Evolutionary conservation across 768 basidiomycete species (phyloP).

Genomic region (Xerocomellus amylosporus): DNA sequence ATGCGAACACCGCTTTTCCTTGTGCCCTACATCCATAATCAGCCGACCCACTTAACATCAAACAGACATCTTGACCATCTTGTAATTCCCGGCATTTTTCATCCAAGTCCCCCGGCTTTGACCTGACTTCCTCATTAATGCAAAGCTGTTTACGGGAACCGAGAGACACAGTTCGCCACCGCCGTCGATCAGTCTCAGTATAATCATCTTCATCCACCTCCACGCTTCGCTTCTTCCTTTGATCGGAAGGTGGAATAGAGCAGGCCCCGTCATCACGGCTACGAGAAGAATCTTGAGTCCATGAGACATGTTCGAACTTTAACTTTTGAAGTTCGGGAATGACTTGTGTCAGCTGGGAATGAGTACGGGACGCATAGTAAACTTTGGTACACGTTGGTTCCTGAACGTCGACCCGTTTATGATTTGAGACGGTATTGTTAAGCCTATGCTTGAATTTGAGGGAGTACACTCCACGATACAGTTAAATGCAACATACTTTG

Average conservation of each 20-base stretch:
- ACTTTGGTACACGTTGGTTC: constrained; percentile 76
- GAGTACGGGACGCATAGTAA: constrained; percentile 92
- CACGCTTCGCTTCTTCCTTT: constrained; percentile 20
- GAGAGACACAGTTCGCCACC: constrained; percentile 71
- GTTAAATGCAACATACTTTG: constrained; percentile 48
- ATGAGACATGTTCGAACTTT: constrained; percentile 41
- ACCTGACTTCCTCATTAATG: constrained; percentile 77
- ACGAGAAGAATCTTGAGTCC: constrained; percentile 14
- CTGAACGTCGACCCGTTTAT: constrained; percentile 20
- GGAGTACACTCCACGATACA: neutral
- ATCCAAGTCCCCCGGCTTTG: constrained; percentile 68
- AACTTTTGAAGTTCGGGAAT: constrained; percentile 80
- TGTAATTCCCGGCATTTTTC: constrained; percentile 84
- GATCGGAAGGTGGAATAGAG: neutral
- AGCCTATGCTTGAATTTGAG: constrained; percentile 17
- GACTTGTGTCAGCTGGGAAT: constrained; percentile 92
- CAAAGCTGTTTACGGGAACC: constrained; percentile 91
- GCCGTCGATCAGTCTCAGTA: constrained; percentile 26
- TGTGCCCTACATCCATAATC: constrained; percentile 45
- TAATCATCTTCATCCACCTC: constrained; percentile 22
- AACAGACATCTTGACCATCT: constrained; percentile 43
- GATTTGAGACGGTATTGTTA: constrained; percentile 1
- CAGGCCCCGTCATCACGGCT: neutral
- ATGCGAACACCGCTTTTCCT: constrained; percentile 68
- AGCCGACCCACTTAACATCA: neutral